Base-by-base conservation (phyloP, 2,329 filamentous ascomycete genomes). In the Macrophomina tecta region DNA sequence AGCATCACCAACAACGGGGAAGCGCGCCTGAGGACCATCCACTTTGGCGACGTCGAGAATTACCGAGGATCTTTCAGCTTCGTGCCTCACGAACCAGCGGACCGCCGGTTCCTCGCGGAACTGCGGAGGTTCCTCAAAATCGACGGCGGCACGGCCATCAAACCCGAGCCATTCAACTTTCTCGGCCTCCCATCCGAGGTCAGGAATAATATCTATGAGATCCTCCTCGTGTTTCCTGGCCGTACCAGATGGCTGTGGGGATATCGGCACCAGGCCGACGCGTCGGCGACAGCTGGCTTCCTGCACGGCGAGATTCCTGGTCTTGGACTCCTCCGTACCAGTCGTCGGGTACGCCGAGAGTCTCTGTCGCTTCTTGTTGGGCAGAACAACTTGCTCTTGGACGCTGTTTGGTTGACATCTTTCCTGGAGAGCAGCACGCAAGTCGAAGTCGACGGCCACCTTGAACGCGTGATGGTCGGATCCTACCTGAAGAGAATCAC, bases 391-490 rank as follows among this genome's bases (percentile, higher is more conserved):
- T 8, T 56, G n/a, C 53, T 23, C n/a, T 7, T 56, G 36, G 34
- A 56, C 36, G 34, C 53, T 56, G n/a, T 56, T 28, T 56, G 53
- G 53, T 14, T 56, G 36, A n/a, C 34, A 23, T 42, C 53, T 9
- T 56, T 56, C n/a, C 36, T 56, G 34, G 34, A 56, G 36, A 40
- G 34, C 36, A 42, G 53, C 36, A 56, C 53, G n/a, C 34, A 56
- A 56, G 34, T 56, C n/a, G 36, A 56, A 4, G 30, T 40, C 6
- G 36, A 42, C 34, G 36, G 36, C 9, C 28, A 16, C 30, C 49
- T 52, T 34, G 49, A 52, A 18, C 30, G 49, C 14, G 49, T 52
- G 49, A 52, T 52, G 49, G 18, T 56, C 36, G 36, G 53, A 23
- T 56, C 53, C 9, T 56, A 56, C 36, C n/a, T 56, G n/a, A 42